Evolutionary conservation across 2,329 filamentous ascomycete genomes (phyloP).

Genomic region (Chaetomiaceae sp.): DNA sequence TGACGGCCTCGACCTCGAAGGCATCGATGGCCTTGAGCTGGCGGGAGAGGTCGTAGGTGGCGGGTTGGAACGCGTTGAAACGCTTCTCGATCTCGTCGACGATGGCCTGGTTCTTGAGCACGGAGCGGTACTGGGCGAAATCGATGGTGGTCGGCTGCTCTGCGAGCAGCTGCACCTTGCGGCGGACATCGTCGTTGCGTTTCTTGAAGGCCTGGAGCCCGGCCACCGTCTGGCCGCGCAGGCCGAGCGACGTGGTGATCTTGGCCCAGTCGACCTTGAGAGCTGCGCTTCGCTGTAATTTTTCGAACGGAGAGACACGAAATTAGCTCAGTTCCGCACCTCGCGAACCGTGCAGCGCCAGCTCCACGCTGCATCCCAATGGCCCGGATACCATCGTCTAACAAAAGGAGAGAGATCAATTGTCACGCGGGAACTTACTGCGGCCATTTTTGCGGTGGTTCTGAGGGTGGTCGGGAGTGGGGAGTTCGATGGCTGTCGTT

Average conservation of each 20-base stretch:
- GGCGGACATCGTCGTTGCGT: conserved; percentile 97
- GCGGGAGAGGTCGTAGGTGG: conserved; percentile 84
- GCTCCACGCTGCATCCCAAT: background rate
- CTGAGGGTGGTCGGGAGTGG: conserved; percentile 44
- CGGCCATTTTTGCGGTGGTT: conserved; percentile 60
- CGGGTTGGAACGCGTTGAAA: conserved; percentile 86
- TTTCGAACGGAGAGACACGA: conserved; percentile 30
- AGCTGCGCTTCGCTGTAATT: conserved; percentile 83
- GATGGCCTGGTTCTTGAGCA: conserved; percentile 94
- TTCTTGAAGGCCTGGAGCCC: conserved; percentile 97
- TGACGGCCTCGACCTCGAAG: conserved; percentile 93
- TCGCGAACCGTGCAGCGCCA: background rate
- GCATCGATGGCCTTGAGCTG: conserved; percentile 98
- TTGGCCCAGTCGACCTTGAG: conserved; percentile 99
- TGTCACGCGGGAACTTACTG: conserved; percentile 51
- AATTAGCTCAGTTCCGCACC: conserved; percentile 49
- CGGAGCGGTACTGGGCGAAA: conserved; percentile 85
- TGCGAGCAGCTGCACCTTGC: conserved; percentile 79
- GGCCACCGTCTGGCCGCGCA: conserved; percentile 88
- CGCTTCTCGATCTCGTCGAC: conserved; percentile 97
- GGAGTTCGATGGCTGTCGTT: conserved; percentile 46
- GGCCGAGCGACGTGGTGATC: conserved; percentile 87
- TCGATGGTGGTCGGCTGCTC: conserved; percentile 85
- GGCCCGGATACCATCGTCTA: background rate
- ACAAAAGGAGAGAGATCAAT: conserved; percentile 6